phyloP scores from a whole-genome alignment of 164 flowering plant genomes.

The Nymphaea thermarum region DNA sequence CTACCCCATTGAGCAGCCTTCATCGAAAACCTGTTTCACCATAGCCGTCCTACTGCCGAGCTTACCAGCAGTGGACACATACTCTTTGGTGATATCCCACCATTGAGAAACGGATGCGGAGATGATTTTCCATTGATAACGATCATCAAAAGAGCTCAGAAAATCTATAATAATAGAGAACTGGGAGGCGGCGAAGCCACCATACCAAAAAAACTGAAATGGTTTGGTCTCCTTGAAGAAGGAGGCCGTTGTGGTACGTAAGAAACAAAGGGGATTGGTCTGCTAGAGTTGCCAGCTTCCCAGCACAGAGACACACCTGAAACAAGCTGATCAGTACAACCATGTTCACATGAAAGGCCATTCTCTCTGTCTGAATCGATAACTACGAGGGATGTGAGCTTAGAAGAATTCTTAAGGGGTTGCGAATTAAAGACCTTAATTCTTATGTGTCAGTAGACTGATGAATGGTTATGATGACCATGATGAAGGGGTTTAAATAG shows the following conservation, averaged over 20 bases:
- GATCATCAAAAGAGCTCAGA: neutral
- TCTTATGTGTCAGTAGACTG: too few relatives aligned
- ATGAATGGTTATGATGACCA: too few relatives aligned
- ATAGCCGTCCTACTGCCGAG: neutral
- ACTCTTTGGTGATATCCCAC: neutral
- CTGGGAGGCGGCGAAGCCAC: neutral
- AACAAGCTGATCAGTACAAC: too few relatives aligned
- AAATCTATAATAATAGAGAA: neutral
- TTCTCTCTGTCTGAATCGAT: too few relatives aligned
- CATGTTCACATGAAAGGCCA: too few relatives aligned
- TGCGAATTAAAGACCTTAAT: too few relatives aligned
- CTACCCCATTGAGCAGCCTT: conserved; percentile 25
- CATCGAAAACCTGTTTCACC: conserved; percentile 17
- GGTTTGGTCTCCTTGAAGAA: neutral
- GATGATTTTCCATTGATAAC: neutral
- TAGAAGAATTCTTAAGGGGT: too few relatives aligned
- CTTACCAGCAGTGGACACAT: neutral
- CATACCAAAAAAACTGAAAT: neutral
- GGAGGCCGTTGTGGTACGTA: neutral
- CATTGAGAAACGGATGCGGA: neutral
- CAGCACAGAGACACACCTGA: too few relatives aligned
- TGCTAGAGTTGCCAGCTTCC: too few relatives aligned
- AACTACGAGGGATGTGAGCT: too few relatives aligned
- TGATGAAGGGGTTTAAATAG: too few relatives aligned
- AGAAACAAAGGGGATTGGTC: too few relatives aligned